phyloP scores from a whole-genome alignment of 768 basidiomycete species.

The Rickenella mellea region DNA sequence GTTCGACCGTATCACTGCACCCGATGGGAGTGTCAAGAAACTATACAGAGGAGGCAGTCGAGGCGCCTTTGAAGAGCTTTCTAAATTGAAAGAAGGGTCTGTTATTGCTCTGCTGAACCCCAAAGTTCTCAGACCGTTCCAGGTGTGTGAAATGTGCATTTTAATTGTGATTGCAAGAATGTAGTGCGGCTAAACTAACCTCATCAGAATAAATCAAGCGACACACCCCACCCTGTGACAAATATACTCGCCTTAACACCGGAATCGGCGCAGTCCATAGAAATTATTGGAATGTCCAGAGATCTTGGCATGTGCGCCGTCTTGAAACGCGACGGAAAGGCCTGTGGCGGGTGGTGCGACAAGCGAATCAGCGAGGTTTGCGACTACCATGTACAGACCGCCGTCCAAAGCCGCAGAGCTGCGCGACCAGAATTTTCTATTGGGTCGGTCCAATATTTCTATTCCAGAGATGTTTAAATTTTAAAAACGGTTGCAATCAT shows the following conservation, averaged over 20 bases:
- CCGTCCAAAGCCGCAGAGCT: constrained; percentile 65
- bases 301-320: constrained; percentile 85
- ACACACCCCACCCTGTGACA: constrained; percentile 63
- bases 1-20: constrained; percentile 44
- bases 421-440: constrained; percentile 78
- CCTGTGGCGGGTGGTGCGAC: constrained; percentile 87
- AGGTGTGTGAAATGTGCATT: constrained; percentile 35
- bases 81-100: constrained; percentile 80
- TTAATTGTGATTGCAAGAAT: neutral
- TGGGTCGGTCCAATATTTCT: constrained; percentile 45
- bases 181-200: neutral
- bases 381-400: constrained; percentile 83
- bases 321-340: constrained; percentile 65
- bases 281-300: constrained; percentile 74
- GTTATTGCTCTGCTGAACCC: constrained; percentile 90
- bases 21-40: constrained; percentile 52
- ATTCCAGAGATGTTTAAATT: neutral
- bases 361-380: constrained; percentile 80
- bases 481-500: neutral
- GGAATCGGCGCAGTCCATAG: constrained; percentile 66
- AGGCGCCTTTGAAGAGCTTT: constrained; percentile 85
- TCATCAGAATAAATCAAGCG: constrained; percentile 19
- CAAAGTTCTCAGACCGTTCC: constrained; percentile 74
- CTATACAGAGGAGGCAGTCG: constrained; percentile 60
- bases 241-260: constrained; percentile 88